Evolutionary conservation across 495 filamentous ascomycete genomes (phyloP), one percentile per base, ranked within the genome.

Genomic region (Podospora didyma): DNA sequence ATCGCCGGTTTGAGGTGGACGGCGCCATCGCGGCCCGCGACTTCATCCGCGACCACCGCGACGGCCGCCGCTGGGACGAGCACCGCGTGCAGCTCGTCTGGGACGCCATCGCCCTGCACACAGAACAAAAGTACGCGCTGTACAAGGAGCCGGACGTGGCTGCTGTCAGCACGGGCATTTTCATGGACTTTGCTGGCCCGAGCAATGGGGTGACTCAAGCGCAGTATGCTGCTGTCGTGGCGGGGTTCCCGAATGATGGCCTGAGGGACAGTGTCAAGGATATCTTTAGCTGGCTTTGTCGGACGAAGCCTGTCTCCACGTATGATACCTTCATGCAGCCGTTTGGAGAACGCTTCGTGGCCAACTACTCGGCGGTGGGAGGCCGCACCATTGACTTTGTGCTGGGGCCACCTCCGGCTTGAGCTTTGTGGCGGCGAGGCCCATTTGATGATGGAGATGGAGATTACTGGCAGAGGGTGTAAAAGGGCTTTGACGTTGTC

Each of bases 1-100:
- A 71, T 50, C 68, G 67, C 31, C 62, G 68, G 22, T 77, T 75
- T 56, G 74, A 77, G 59, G 68, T 77, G 34, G 72, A 62, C 44
- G 56, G 56, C 2, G 60, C 60, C 10, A 42, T 59, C 23, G 47
- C 60, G 24, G 60, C 60, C 3, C 35, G 26, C 5, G 17, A 49
- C 14, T 62, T 59, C 49, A 56, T 59, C 47, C 35, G 46, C 3
- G 28, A 20, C 9, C 56, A 53, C 24, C 17, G 22, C 2, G 52
- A 53, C 12, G 60, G 42, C n/a, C 9, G 39, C 35, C 19, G 23
- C 6, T 62, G 65, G 62, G 58, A 58, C 17, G 45, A 49, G 16
- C 34, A 51, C 0, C 46, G 62, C 6, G 52, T 66, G 26, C 63
- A 61, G 24, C 45, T 63, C 3, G 60, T 68, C 11, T 68, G 56